phyloP scores from a whole-genome alignment of 768 basidiomycete genomes.

The Lactifluus echinatus region DNA sequence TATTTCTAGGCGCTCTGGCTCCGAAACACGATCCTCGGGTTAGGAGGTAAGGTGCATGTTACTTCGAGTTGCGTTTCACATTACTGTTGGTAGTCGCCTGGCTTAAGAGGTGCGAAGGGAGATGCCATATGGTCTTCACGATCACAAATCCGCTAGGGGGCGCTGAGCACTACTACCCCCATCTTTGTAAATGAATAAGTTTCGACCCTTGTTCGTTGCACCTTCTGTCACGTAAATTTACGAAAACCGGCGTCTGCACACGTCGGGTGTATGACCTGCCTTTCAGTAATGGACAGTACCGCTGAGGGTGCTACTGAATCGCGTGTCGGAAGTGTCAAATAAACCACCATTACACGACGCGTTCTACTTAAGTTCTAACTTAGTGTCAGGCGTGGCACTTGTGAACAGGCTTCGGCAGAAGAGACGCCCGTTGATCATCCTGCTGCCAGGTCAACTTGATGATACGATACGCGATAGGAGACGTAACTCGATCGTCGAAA shows the following conservation, averaged over 20 bases:
- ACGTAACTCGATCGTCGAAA: not conserved
- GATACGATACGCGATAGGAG: not conserved
- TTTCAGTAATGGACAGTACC: not conserved
- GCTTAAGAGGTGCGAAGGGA: not conserved
- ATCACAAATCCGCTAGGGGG: not conserved
- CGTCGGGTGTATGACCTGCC: not conserved
- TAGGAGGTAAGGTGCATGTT: not conserved
- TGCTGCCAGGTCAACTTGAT: not conserved
- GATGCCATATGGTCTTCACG: not conserved
- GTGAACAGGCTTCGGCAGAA: too few relatives aligned
- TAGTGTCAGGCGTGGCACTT: too few relatives aligned
- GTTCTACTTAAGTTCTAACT: too few relatives aligned
- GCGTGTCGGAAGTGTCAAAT: not conserved
- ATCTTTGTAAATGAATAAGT: not conserved
- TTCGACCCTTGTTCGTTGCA: not conserved
- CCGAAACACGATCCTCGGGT: conserved; percentile 1
- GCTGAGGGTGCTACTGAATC: not conserved
- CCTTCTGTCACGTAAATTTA: not conserved
- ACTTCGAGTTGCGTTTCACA: not conserved
- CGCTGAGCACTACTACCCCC: not conserved
- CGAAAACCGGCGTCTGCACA: not conserved
- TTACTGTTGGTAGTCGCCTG: not conserved
- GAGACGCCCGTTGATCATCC: not conserved
- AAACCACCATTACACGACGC: not conserved
- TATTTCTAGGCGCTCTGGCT: not conserved